Base-by-base conservation (phyloP, 768 basidiomycete species). In the Favolaschia claudopus region DNA sequence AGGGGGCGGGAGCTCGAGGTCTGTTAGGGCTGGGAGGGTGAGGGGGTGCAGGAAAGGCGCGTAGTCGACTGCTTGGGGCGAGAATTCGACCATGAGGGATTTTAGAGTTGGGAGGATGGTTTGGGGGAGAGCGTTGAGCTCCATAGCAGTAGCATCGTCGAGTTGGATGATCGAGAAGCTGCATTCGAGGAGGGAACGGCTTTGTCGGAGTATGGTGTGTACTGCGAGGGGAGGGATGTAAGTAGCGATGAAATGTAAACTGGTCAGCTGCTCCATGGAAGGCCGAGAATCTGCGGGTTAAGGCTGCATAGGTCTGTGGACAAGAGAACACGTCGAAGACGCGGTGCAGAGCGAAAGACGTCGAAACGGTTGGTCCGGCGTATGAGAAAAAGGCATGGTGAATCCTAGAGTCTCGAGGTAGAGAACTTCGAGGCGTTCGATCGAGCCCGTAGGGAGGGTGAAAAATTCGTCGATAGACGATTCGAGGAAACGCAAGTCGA, bases 1-100 rank as follows among this genome's bases (percentile, higher is more conserved):
- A 60, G 63, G 15, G 63, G 63, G 22, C 63, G 63, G n/a, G 9
- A 64, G 58, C 45, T 64, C 63, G 63, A 64, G 63, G 55, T 64
- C 63, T 6, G 44, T 42, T 4, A 64, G 55, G 13, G 63, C 63
- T 4, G 63, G 63, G 25, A 64, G 58, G 50, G 55, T 49, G 50
- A 64, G 63, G n/a, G 63, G 63, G 40, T 58, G 58, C 8, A 64
- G 46, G 51, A 64, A 64, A 34, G 63, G 55, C 2, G 50, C 63
- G 44, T 60, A 56, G 58, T 64, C 58, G 15, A 31, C 29, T 1
- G 50, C 46, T 20, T 45, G 22, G 3, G 54, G 58, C 1, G 63
- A 55, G 51, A 64, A 64, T 31, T 64, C 63, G 54, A 64, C 58
- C 63, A 64, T 60, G 24, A 64, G 53, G 2, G 55, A 51, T 7